Percentiles rank a stretch among this genome's conserved stretches.
These are phyloP conservation scores for Elsinoe fawcettii DNA, from an alignment of 2,329 filamentous ascomycete genomes.

Conservation along the genomic window DNA sequence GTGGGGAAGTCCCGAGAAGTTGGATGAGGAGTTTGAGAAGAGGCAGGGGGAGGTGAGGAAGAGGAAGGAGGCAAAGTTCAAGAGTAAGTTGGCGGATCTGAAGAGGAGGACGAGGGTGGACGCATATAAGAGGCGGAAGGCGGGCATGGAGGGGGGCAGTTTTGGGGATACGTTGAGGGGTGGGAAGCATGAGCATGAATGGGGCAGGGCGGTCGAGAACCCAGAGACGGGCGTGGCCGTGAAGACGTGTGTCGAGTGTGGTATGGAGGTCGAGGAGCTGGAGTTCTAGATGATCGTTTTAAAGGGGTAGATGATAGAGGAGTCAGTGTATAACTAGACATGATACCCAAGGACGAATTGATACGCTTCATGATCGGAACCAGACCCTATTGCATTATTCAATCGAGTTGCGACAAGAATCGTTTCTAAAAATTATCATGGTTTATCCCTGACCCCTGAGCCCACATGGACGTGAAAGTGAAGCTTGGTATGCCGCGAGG, in stretches of 20 bases:
- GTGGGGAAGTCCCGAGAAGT: constrained; percentile 60
- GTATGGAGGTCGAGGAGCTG: constrained; percentile 60
- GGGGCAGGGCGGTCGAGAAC: constrained; percentile 54
- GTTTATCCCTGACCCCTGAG: neutral
- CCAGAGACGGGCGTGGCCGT: constrained; percentile 63
- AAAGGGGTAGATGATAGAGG: neutral
- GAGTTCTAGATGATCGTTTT: constrained; percentile 42
- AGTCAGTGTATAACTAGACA: constrained; percentile 8
- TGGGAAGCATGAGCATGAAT: constrained; percentile 81
- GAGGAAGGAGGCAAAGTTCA: constrained; percentile 61
- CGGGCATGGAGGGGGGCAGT: constrained; percentile 40
- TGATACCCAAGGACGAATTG: constrained; percentile 18
- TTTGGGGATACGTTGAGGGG: constrained; percentile 70
- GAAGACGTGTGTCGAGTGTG: constrained; percentile 63
- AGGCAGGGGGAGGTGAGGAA: constrained; percentile 19
- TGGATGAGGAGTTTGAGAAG: constrained; percentile 19
- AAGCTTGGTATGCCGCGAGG: neutral
- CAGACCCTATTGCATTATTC: too few species aligned
- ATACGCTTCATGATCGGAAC: neutral
- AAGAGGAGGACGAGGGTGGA: constrained; percentile 93
- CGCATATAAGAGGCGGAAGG: constrained; percentile 67
- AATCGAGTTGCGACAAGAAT: too few species aligned
- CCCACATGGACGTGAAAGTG: neutral
- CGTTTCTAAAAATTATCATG: too few species aligned
- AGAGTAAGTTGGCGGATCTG: constrained; percentile 75